Conservation (phyloP, 352 stramenopile genomes). For the Phytophthora citrophthora region DNA sequence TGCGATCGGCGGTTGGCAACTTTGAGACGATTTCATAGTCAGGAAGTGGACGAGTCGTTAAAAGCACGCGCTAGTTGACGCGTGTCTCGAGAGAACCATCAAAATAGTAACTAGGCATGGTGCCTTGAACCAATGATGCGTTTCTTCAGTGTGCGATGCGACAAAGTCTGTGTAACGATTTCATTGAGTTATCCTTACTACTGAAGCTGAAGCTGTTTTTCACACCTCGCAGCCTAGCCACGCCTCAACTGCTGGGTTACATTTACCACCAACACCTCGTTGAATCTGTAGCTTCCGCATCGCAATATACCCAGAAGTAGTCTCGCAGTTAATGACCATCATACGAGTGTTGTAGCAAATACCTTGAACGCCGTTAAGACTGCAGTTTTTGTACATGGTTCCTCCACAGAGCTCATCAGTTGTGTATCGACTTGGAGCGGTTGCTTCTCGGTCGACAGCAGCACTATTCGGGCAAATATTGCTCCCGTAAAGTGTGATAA, state of each 20-base stretch:
- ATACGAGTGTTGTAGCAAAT: conserved; percentile 50
- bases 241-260: conserved; percentile 36
- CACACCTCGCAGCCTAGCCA: conserved; percentile 39
- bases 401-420: conserved; percentile 40
- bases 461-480: conserved; percentile 14
- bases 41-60: too few relatives aligned
- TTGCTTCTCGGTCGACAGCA: conserved; percentile 9
- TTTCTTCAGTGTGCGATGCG: too few relatives aligned
- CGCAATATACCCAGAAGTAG: conserved; percentile 11
- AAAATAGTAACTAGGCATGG: too few relatives aligned
- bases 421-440: conserved; percentile 29
- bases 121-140: too few relatives aligned
- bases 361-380: conserved; percentile 21
- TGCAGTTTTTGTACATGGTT: conserved; percentile 39
- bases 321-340: conserved; percentile 44
- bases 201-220: too few relatives aligned
- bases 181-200: too few relatives aligned
- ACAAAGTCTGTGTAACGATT: too few relatives aligned
- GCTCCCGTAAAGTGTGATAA: conserved; percentile 1
- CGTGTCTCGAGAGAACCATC: too few relatives aligned
- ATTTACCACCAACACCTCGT: conserved; percentile 26
- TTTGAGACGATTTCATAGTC: too few relatives aligned
- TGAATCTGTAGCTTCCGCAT: conserved; percentile 46
- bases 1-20: too few relatives aligned
- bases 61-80: too few relatives aligned